A percentile compares a stretch with the other conserved stretches of the same genome.
Conservation (phyloP, 2,329 filamentous ascomycete species). For the Ilyonectria destructans region DNA sequence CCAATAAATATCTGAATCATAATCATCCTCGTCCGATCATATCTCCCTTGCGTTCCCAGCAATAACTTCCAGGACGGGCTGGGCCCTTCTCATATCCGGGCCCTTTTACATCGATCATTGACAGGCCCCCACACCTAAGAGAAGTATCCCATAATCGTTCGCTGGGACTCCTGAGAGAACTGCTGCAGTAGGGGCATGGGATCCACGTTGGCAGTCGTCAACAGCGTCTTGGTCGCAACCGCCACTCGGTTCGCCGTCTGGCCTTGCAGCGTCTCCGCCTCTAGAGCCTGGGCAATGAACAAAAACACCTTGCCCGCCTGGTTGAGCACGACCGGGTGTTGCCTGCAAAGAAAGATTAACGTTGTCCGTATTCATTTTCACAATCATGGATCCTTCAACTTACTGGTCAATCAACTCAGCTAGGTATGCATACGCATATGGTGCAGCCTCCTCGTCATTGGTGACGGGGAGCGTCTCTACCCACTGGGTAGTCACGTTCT, state of each 20-base stretch:
- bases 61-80: constrained; percentile 33
- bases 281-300: constrained; percentile 89
- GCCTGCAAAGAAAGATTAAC: constrained; percentile 66
- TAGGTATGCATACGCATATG: constrained; percentile 94
- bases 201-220: constrained; percentile 82
- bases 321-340: constrained; percentile 85
- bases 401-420: constrained; percentile 95
- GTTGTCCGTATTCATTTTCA: constrained; percentile 10
- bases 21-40: constrained; percentile 33
- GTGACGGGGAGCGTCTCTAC: constrained; percentile 91
- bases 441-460: constrained; percentile 97
- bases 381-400: constrained; percentile 61
- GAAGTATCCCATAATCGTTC: constrained; percentile 85
- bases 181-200: constrained; percentile 82
- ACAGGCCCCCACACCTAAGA: constrained; percentile 61
- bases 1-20: constrained; percentile 43
- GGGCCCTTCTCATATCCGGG: constrained; percentile 19
- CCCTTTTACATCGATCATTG: constrained; percentile 25
- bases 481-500: constrained; percentile 88
- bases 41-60: constrained; percentile 28
- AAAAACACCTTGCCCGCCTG: constrained; percentile 88
- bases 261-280: constrained; percentile 91
- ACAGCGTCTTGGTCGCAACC: constrained; percentile 82
- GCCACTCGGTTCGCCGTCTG: constrained; percentile 86
- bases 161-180: constrained; percentile 86